phyloP scores from a whole-genome alignment of 371 early-diverging fungal species.

The Mucor plumbeus region DNA sequence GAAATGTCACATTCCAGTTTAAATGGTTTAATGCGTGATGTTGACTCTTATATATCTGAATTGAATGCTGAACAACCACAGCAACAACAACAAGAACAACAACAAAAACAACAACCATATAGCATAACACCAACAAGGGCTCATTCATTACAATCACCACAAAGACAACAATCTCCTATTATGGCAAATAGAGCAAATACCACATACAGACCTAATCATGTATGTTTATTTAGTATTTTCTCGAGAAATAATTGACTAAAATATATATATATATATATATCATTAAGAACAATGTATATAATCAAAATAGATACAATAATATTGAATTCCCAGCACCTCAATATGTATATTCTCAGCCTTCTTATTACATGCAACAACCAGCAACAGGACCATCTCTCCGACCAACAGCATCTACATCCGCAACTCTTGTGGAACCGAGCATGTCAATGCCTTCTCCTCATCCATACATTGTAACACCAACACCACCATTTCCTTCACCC shows the following conservation, averaged over 20 bases:
- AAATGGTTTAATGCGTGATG: slow-evolving; percentile 26
- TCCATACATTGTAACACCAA: neutral
- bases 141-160: slow-evolving; percentile 20
- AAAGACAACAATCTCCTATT: neutral
- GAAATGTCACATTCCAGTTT: neutral
- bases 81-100: too few species aligned
- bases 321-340: neutral
- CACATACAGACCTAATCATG: neutral
- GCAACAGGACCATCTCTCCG: neutral
- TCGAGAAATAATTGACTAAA: too few species aligned
- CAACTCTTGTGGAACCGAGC: slow-evolving; percentile 20
- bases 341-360: neutral
- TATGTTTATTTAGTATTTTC: neutral
- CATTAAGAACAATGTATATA: neutral
- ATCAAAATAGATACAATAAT: neutral
- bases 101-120: neutral
- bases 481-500: neutral
- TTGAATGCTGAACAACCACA: slow-evolving; percentile 17
- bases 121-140: slow-evolving; percentile 8
- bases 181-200: slow-evolving; percentile 13
- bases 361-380: slow-evolving; percentile 1
- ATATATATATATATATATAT: too few species aligned
- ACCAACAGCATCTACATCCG: neutral
- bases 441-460: neutral
- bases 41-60: slow-evolving; percentile 30